phyloP scores from a whole-genome alignment of 768 basidiomycete species.

The Chlorophyllum brunneum region DNA sequence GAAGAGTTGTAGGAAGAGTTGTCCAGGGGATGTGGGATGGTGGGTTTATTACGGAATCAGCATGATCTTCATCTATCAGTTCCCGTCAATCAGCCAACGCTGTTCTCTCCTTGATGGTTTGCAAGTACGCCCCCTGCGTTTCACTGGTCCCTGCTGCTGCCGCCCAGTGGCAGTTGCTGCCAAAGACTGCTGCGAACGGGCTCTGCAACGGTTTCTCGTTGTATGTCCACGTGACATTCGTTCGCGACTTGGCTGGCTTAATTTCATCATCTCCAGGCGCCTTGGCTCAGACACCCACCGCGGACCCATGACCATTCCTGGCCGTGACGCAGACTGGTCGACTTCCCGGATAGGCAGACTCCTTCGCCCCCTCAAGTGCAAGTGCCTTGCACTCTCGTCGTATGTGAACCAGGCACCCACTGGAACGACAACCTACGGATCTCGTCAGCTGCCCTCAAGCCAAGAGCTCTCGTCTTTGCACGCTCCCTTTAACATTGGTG shows the following conservation, averaged over 20 bases:
- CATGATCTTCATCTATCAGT: not conserved
- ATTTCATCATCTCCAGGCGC: too few species aligned
- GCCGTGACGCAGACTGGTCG: constrained; percentile 1
- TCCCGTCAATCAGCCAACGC: not conserved
- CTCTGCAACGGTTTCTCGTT: too few species aligned
- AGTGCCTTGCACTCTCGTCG: constrained; percentile 34
- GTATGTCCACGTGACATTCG: too few species aligned
- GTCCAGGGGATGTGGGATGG: too few species aligned
- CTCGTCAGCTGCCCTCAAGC: not conserved
- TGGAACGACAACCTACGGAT: not conserved
- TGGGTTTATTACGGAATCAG: not conserved
- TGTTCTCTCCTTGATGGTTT: constrained; percentile 3
- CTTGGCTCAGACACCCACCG: too few species aligned
- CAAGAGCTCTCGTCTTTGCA: constrained; percentile 33
- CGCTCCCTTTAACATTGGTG: constrained; percentile 29
- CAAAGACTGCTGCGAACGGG: too few species aligned
- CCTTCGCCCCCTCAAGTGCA: constrained; percentile 44
- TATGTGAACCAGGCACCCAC: constrained; percentile 13
- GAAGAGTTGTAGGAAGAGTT: too few species aligned
- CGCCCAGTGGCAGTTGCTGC: too few species aligned
- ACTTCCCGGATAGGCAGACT: constrained; percentile 34
- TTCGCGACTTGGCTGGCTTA: too few species aligned
- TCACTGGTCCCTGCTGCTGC: too few species aligned
- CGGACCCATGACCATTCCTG: constrained; percentile 3
- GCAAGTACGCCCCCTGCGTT: too few species aligned